Conservation (phyloP, 75 land plant genomes). For the Cupressus sempervirens region DNA sequence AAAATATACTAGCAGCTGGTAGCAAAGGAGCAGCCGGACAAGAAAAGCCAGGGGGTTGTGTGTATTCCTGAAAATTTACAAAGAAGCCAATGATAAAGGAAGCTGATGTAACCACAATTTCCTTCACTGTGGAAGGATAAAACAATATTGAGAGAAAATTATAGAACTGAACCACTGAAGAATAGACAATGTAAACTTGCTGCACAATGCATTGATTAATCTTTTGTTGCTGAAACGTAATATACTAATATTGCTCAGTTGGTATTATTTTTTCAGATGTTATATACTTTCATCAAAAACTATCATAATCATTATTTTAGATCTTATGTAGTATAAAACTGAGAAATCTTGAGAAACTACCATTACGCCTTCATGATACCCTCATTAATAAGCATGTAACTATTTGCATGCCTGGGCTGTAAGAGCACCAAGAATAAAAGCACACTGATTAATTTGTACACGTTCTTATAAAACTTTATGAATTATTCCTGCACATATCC, state of each 20-base stretch:
- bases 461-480: no score
- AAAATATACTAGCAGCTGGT: slow-evolving; percentile 62
- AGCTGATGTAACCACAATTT: background rate
- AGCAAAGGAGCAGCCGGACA: slow-evolving; percentile 86
- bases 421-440: background rate
- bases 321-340: no score
- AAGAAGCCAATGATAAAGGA: background rate
- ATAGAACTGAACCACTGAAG: background rate
- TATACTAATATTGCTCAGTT: background rate
- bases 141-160: background rate
- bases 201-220: background rate
- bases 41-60: slow-evolving; percentile 68
- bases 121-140: background rate
- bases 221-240: background rate
- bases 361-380: background rate
- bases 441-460: background rate
- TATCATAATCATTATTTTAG: background rate
- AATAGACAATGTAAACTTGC: background rate
- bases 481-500: background rate
- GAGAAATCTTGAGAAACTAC: no score
- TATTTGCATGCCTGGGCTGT: background rate
- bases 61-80: slow-evolving; percentile 50
- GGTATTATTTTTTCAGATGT: background rate
- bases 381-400: background rate
- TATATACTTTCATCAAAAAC: background rate